Evolutionary conservation across 345 rosid genomes (phyloP), one percentile per base, ranked within the genome.

Genomic region (Dimocarpus longan): DNA sequence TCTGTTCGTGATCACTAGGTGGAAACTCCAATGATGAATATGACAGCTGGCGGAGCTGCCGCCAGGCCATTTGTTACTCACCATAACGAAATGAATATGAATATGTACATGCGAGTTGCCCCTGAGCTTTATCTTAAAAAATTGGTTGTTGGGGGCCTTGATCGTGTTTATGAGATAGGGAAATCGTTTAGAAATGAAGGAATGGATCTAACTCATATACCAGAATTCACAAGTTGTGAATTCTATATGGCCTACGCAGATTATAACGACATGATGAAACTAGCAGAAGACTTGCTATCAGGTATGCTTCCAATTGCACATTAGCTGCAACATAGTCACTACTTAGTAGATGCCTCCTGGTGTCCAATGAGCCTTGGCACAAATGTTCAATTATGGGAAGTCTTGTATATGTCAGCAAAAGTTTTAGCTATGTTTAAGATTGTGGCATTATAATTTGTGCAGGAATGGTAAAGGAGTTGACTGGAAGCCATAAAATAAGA

Each of bases 241-340:
- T 57, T 57, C n/a, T 57, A 57, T 19, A 57, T 57, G 63, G 63
- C 63, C 16, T 57, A 57, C 16, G 63, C 63, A n/a, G 63, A 57
- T 57, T 57, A 57, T 4, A 57, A 57, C 9, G 63, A 57, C 63
- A 11, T 57, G 63, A 57, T 57, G 63, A n/a, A 57, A n/a, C 8
- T 66, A 37, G 43, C 21, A 16, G 70, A 66, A 66, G 70, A 66
- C 15, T 15, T 39, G 43, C 70, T 66, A 66, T 63, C 67, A 63
- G 67, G 67, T 63, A 9, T 46, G 6, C 10, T 46, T 46, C 52
- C 1, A 46, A 46, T 46, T 46, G 52, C 10, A 11, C 52, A 46
- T 46, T 46, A 46, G 52, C 37, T 32, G 37, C 37, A 2, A 32
- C 37, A 32, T 32, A 32, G 37, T 32, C 37, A 32, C 37, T 32